Conservation (phyloP, 2,329 filamentous ascomycete species). For the Berkeleyomyces basicola region DNA sequence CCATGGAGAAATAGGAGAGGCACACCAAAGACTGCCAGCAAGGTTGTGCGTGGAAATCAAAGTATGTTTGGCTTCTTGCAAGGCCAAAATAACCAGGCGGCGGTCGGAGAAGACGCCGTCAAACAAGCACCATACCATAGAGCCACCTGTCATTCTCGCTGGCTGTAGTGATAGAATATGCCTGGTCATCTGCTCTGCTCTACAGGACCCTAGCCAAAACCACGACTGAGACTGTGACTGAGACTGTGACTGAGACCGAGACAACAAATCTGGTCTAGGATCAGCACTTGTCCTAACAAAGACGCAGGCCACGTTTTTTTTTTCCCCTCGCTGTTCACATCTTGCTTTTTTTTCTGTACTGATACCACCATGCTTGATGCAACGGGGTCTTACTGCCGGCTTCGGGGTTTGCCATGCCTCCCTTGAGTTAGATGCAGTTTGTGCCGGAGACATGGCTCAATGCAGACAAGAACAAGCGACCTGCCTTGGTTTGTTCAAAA, state of each 20-base stretch:
- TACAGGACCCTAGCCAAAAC: conserved; percentile 1
- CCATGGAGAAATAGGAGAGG: neutral
- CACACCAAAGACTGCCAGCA: too few species aligned
- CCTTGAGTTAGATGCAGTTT: neutral
- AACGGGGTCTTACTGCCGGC: neutral
- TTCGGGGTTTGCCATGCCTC: neutral
- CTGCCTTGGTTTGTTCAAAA: neutral
- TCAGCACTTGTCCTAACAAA: neutral
- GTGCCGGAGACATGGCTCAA: neutral
- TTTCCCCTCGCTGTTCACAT: neutral
- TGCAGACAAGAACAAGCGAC: neutral
- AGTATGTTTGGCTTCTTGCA: too few species aligned
- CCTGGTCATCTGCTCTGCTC: too few species aligned
- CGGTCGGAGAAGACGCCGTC: too few species aligned
- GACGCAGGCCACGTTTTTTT: neutral
- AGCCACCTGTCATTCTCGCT: neutral
- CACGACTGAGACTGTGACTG: neutral
- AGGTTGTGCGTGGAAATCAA: too few species aligned
- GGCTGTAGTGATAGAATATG: neutral
- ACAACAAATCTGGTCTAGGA: neutral
- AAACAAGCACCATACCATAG: too few species aligned
- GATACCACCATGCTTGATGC: neutral
- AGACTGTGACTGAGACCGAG: neutral
- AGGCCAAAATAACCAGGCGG: too few species aligned
- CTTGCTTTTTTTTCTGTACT: neutral